Evolutionary conservation across 2,329 filamentous ascomycete species (phyloP).

Genomic region (Curvularia verruculosa): DNA sequence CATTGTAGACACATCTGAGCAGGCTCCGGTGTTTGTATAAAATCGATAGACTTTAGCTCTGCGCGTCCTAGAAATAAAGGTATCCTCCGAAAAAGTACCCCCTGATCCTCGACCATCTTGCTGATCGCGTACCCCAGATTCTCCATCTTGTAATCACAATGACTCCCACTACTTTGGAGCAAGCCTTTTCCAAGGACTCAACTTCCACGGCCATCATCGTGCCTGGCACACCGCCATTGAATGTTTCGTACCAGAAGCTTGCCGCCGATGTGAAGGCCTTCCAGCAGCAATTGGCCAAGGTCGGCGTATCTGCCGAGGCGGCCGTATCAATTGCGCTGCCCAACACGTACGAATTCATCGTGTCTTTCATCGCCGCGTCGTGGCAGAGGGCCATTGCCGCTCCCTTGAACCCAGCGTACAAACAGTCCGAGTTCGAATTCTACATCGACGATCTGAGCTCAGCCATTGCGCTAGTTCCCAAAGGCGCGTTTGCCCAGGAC

Average conservation of each 20-base stretch:
- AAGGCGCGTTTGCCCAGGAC: slow-evolving; percentile 69
- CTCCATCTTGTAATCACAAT: slow-evolving; percentile 44
- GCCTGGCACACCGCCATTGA: slow-evolving; percentile 69
- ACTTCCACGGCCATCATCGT: slow-evolving; percentile 72
- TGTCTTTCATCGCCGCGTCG: slow-evolving; percentile 83
- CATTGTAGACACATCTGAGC: slow-evolving; percentile 23
- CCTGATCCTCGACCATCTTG: not conserved
- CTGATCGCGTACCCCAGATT: slow-evolving; percentile 18
- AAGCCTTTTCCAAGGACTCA: slow-evolving; percentile 61
- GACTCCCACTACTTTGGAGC: slow-evolving; percentile 64
- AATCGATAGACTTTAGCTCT: slow-evolving; percentile 16
- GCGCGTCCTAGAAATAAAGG: slow-evolving; percentile 15
- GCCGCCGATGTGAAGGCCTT: slow-evolving; percentile 70
- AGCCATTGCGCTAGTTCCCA: slow-evolving; percentile 75
- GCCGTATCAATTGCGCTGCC: slow-evolving; percentile 83
- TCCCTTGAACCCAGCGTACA: slow-evolving; percentile 86
- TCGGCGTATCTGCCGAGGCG: slow-evolving; percentile 71
- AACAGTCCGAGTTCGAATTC: slow-evolving; percentile 89
- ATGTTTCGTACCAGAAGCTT: slow-evolving; percentile 73
- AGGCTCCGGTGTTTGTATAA: slow-evolving; percentile 23
- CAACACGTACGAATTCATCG: slow-evolving; percentile 88
- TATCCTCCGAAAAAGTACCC: not conserved
- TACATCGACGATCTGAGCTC: slow-evolving; percentile 89
- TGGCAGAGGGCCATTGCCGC: slow-evolving; percentile 85
- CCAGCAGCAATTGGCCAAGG: slow-evolving; percentile 76